phyloP scores from a whole-genome alignment of 306 rosid genomes.

The Gastrolobium villosum region DNA sequence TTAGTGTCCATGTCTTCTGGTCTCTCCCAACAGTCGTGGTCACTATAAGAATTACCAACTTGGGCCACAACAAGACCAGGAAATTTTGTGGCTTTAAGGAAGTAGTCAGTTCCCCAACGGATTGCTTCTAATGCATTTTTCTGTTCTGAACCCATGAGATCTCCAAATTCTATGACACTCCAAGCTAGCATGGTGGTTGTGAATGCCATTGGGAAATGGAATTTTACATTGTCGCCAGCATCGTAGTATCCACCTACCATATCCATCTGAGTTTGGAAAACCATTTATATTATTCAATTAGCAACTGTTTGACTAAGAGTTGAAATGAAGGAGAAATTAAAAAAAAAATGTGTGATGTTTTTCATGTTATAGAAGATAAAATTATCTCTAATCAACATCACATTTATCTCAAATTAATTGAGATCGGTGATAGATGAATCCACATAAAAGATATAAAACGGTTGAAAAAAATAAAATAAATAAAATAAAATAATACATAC shows the following conservation, averaged over 20 bases:
- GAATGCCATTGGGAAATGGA: slow-evolving; percentile 69
- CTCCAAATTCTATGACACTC: slow-evolving; percentile 65
- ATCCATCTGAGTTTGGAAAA: slow-evolving; percentile 34
- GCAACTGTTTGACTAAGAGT: slow-evolving; percentile 20
- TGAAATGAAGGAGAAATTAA: background rate
- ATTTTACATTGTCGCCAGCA: slow-evolving; percentile 71
- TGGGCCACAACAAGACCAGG: slow-evolving; percentile 49
- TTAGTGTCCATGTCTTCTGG: slow-evolving; percentile 72
- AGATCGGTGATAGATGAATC: no score
- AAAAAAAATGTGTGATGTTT: no score
- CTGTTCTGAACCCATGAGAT: slow-evolving; percentile 51
- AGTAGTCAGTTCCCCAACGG: slow-evolving; percentile 64
- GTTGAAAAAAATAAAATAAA: no score
- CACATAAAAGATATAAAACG: no score
- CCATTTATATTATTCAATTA: background rate
- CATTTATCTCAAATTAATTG: no score
- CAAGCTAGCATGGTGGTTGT: slow-evolving; percentile 59
- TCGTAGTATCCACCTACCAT: slow-evolving; percentile 70
- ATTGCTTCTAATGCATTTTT: slow-evolving; percentile 53
- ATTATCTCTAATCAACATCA: no score
- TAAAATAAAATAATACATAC: no score
- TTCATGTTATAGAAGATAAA: no score
- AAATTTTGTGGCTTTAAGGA: slow-evolving; percentile 52
- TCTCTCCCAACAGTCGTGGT: slow-evolving; percentile 65
- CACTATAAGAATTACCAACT: slow-evolving; percentile 50